Conservation (phyloP, 1,139 yeast genomes). For the Magnusiomyces tetraspermus region DNA sequence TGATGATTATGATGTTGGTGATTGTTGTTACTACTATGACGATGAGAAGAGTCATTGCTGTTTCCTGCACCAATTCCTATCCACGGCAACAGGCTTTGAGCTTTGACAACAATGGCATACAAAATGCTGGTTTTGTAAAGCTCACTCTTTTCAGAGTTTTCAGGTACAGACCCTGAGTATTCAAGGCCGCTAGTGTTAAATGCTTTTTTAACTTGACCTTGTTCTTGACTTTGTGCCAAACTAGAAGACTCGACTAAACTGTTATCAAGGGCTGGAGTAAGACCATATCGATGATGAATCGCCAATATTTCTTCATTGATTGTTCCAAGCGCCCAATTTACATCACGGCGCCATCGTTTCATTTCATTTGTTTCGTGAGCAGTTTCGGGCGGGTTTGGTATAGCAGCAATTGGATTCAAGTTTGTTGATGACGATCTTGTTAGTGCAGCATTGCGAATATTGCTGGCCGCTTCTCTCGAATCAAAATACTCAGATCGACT, state of each 20-base stretch:
- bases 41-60: too few species aligned
- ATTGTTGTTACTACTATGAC: too few species aligned
- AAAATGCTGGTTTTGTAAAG: background rate
- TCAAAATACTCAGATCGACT: background rate
- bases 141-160: background rate
- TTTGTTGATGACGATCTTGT: background rate
- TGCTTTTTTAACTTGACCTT: background rate
- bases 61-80: background rate
- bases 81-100: background rate
- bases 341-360: slow-evolving; percentile 26
- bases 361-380: slow-evolving; percentile 4
- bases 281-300: slow-evolving; percentile 19
- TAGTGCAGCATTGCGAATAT: background rate
- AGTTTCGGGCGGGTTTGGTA: background rate
- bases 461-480: background rate
- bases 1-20: too few species aligned
- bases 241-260: background rate
- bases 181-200: too few species aligned
- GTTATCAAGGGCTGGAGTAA: too few species aligned
- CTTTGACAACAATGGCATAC: background rate
- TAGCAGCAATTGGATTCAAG: background rate
- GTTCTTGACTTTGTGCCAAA: background rate
- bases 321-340: slow-evolving; percentile 27
- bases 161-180: too few species aligned
- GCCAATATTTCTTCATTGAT: slow-evolving; percentile 26